phyloP scores from a whole-genome alignment of 2,329 filamentous ascomycete species.

The Ceratocystis cubensis region DNA sequence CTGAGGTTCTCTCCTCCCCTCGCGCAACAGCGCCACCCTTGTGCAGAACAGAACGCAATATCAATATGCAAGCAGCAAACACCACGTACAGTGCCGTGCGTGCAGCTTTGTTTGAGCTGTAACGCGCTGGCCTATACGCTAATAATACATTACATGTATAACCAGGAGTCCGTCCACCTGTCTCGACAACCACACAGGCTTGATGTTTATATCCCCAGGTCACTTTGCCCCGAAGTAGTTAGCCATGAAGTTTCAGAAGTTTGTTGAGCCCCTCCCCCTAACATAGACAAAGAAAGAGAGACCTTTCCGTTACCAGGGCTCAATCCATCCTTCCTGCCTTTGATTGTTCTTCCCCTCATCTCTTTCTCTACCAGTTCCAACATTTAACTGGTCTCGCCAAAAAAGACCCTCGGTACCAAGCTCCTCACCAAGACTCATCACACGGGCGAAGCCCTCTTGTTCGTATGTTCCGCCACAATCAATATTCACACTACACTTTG shows the following conservation, averaged over 20 bases:
- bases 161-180: neutral
- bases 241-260: constrained; percentile 3
- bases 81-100: neutral
- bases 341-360: neutral
- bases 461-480: neutral
- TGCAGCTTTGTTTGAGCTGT: neutral
- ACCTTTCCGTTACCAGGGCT: neutral
- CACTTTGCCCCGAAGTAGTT: neutral
- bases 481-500: neutral
- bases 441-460: neutral
- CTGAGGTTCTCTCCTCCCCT: neutral
- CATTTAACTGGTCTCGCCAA: neutral
- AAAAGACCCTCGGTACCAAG: neutral
- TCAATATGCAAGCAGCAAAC: neutral
- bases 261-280: neutral
- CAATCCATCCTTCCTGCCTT: neutral
- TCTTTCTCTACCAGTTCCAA: neutral
- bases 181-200: neutral
- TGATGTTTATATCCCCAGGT: neutral
- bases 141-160: neutral
- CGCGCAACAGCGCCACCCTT: neutral
- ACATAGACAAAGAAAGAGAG: no score
- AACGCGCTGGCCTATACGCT: neutral
- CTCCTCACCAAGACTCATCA: neutral
- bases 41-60: neutral